These are phyloP conservation scores for Coprinopsis marcescibilis DNA, from an alignment of 768 basidiomycete genomes.

Conservation along the genomic window DNA sequence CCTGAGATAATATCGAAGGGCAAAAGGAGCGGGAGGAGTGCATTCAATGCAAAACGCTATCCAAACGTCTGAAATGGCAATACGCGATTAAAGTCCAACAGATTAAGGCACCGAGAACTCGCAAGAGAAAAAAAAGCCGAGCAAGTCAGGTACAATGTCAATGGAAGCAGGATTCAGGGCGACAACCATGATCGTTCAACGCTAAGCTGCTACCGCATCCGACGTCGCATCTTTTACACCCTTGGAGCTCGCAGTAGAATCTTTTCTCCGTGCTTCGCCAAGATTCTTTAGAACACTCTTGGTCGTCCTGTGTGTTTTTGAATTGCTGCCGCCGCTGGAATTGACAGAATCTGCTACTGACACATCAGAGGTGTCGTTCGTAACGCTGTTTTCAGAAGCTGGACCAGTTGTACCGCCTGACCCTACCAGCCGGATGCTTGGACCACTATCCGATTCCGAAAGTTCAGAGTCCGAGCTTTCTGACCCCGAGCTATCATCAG, in stretches of 20 bases:
- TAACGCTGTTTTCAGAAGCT: too few relatives aligned
- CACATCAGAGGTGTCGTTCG: too few relatives aligned
- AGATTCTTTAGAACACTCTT: conserved; percentile 54
- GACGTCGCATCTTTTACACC: conserved; percentile 36
- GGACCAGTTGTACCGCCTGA: too few relatives aligned
- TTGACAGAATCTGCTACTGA: not conserved
- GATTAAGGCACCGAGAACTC: too few relatives aligned
- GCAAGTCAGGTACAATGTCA: too few relatives aligned
- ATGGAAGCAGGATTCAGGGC: too few relatives aligned
- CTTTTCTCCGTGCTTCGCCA: conserved; percentile 45
- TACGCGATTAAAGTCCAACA: too few relatives aligned
- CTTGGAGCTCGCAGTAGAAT: conserved; percentile 29
- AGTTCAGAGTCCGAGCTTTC: too few relatives aligned
- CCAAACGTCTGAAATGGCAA: too few relatives aligned
- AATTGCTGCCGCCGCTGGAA: conserved; percentile 17
- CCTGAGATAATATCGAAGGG: not conserved
- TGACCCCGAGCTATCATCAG: not conserved
- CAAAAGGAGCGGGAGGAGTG: not conserved
- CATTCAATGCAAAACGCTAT: not conserved
- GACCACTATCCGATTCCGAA: too few relatives aligned
- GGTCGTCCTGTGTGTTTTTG: conserved; percentile 47
- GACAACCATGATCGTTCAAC: not conserved
- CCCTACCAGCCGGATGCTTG: too few relatives aligned
- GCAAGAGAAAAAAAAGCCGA: not conserved
- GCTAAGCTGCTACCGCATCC: not conserved